Evolutionary conservation across 257 asterid species (phyloP), one percentile per base, ranked within the genome.

Genomic region (Voacanga thouarsii): DNA sequence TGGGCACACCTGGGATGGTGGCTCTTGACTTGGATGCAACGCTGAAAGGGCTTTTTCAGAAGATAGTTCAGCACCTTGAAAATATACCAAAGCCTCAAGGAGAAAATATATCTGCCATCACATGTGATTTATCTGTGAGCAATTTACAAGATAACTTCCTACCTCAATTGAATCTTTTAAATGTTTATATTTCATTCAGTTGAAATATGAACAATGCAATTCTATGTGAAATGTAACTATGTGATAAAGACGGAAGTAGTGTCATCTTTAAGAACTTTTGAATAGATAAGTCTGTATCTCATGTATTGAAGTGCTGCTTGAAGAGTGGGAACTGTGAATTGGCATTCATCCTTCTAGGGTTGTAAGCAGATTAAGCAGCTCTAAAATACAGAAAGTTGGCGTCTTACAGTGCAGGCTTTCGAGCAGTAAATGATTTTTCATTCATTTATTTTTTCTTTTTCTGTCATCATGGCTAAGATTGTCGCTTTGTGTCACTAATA

Each of bases 1-100:
- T 96, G 89, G 93, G 96, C 64, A 93, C 98, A 50, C 99, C 99
- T 10, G 99, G 99, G 83, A 96, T 96, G 99, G 94, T 96, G 80
- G 99, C 99, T 82, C 99, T 96, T 80, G 98, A 96, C 84, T 85
- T 96, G 66, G 99, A 96, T 88, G 82, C 96, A 55, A 88, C 89
- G 79, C 82, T 96, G 87, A 96, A 96, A 89, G 94, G 97, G 65
- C 92, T 92, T 85, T 86, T 96, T 83, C 97, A 93, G 83, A 89
- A 86, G 90, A 90, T 96, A 73, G 94, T 96, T 86, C 96, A 92
- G 83, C 97, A 96, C 85, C 94, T 96, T 63, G 99, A 96, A 68
- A 93, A 79, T 85, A 89, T 96, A 80, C 99, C 99, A 26, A 96
- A 93, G 83, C 96, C 97, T 65, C 98, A 84, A 85, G 97, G 98